phyloP scores from a whole-genome alignment of 768 basidiomycete genomes.

The Phaffia australis region DNA sequence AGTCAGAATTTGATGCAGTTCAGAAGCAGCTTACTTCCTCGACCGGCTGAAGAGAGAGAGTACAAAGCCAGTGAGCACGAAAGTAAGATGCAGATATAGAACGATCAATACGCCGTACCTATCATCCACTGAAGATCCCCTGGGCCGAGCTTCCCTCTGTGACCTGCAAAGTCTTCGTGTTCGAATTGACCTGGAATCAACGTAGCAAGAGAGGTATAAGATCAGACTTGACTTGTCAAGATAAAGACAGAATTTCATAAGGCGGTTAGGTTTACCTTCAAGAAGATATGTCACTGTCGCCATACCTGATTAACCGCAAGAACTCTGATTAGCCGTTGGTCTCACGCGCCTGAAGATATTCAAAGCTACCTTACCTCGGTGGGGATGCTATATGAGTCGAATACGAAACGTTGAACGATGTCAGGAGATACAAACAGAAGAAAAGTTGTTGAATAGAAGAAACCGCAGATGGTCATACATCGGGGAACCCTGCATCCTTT shows the following conservation, averaged over 20 bases:
- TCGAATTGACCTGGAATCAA: constrained; percentile 47
- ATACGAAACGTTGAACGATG: too few species aligned
- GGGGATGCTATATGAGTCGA: constrained; percentile 45
- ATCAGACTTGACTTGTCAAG: constrained; percentile 2
- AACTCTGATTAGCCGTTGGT: constrained; percentile 42
- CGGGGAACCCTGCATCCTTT: constrained; percentile 53
- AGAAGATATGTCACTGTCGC: constrained; percentile 64
- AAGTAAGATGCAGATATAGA: not conserved
- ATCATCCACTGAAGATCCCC: constrained; percentile 91
- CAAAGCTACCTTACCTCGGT: constrained; percentile 48
- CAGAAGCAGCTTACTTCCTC: constrained; percentile 46
- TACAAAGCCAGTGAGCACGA: not conserved
- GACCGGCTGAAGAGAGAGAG: constrained; percentile 38
- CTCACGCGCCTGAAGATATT: too few species aligned
- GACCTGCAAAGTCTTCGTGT: constrained; percentile 80
- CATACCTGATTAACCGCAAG: constrained; percentile 31
- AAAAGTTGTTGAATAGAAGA: constrained; percentile 44
- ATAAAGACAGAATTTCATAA: not conserved
- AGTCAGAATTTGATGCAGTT: not conserved
- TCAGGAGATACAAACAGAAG: not conserved
- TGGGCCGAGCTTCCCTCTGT: constrained; percentile 31
- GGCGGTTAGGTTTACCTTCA: constrained; percentile 43
- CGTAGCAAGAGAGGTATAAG: not conserved
- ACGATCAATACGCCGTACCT: constrained; percentile 33
- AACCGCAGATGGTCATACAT: constrained; percentile 33